Base-by-base conservation (phyloP, 2,329 filamentous ascomycete genomes). In the Cladosporium sp. region DNA sequence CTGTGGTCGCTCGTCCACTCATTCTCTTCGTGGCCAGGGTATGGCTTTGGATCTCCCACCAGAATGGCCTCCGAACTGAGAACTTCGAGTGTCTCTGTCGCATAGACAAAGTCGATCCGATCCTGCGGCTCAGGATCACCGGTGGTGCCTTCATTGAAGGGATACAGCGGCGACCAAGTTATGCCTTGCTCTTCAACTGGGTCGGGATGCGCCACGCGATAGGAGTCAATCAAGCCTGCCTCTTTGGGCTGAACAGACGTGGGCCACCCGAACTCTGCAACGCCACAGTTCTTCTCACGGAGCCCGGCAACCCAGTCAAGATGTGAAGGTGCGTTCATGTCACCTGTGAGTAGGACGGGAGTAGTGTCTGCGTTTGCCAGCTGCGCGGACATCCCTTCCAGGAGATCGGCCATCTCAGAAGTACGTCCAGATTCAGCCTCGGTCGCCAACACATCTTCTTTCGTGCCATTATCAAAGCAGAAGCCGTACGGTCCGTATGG, bases 91-190 rank as follows among this genome's bases (percentile, higher is more conserved):
- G 39, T 35, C 27, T 40, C 27, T 16, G 45, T 48, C 13, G 45
- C 45, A 32, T 48, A 48, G 18, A 48, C 20, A 12, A 48, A 48
- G 7, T 48, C 45, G 9, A 48, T 48, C 18, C 45, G 45, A 22
- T 40, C 36, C 30, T 48, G 45, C 8, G 45, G 45, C 27, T 48
- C 45, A 7, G 45, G 45, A 12, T 20, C 38, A 8, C 45, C 45
- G 11, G 36, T 33, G 15, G 19, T 13, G 12, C 45, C 45, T 22
- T 48, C 45, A 8, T 38, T 39, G 27, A 22, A 40, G 2, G 45
- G 45, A 9, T 40, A 48, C 11, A 48, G 18, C 4, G 45, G 45
- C 8, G 45, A 48, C 45, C 45, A 48, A 13, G 45, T 48, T 16
- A 27, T 33, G 18, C 45, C 45, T 6, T 39, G 12, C 2, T 30